Conservation (phyloP, 805 yeast species). For the Sugiyamaella mastotermitis region DNA sequence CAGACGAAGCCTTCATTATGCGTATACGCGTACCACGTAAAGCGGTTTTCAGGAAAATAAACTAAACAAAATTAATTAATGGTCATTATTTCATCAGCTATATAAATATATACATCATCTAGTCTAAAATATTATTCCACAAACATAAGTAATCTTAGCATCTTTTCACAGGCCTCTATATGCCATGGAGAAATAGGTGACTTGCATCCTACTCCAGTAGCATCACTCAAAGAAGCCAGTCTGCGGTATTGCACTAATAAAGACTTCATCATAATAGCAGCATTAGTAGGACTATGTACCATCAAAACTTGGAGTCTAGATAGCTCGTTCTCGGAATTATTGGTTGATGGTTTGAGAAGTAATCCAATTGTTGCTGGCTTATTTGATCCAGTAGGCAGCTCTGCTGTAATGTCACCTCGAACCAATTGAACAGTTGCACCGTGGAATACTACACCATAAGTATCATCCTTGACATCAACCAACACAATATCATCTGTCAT, state of each 20-base stretch:
- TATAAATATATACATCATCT: no score
- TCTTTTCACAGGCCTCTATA: slow-evolving; percentile 30
- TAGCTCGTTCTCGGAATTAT: slow-evolving; percentile 6
- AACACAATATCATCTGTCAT: slow-evolving; percentile 20
- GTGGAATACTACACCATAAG: slow-evolving; percentile 25
- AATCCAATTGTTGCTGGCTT: slow-evolving; percentile 19
- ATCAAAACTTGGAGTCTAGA: slow-evolving; percentile 21
- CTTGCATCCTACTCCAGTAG: slow-evolving; percentile 28
- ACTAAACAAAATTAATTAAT: no score
- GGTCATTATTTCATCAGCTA: no score
- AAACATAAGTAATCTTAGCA: no score
- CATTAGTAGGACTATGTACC: slow-evolving; percentile 20
- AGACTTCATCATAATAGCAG: slow-evolving; percentile 25
- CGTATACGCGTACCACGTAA: no score
- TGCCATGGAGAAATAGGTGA: slow-evolving; percentile 35
- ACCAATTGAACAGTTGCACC: slow-evolving; percentile 12
- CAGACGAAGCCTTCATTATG: no score
- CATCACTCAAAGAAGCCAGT: slow-evolving; percentile 31
- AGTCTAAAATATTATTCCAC: no score
- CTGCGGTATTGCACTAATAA: slow-evolving; percentile 33
- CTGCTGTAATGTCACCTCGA: slow-evolving; percentile 3
- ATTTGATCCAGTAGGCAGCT: slow-evolving; percentile 1
- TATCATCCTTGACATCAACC: slow-evolving; percentile 27
- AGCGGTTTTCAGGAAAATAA: no score
- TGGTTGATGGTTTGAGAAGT: slow-evolving; percentile 16